Evolutionary conservation across 306 rosid genomes (phyloP).

Genomic region (Astragalus glycyphyllos): DNA sequence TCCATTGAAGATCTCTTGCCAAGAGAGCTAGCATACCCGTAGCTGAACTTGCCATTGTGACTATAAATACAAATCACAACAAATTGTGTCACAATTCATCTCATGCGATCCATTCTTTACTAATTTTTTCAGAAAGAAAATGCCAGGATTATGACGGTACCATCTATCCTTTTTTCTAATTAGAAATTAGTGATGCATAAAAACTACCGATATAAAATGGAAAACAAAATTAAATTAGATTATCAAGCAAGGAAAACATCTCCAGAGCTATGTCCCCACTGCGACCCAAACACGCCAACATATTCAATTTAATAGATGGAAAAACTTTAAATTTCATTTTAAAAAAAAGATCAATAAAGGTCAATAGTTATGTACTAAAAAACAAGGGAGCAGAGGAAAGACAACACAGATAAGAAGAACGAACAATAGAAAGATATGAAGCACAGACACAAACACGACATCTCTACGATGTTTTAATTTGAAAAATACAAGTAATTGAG

Average conservation of each 20-base stretch:
- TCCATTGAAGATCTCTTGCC: conserved; percentile 98
- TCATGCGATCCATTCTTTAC: conserved; percentile 25
- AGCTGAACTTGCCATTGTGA: conserved; percentile 89
- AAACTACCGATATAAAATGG: conserved; percentile 4
- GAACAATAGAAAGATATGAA: background rate
- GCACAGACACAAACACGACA: too few species aligned
- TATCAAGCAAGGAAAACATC: background rate
- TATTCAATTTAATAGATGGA: conserved; percentile 12
- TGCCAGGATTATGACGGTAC: background rate
- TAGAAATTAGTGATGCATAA: background rate
- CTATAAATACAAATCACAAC: conserved; percentile 55
- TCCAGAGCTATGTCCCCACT: background rate
- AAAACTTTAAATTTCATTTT: background rate
- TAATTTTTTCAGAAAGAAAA: conserved; percentile 17
- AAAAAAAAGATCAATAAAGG: background rate
- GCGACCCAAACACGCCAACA: background rate
- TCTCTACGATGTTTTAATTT: too few species aligned
- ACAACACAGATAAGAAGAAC: conserved; percentile 1
- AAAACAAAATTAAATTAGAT: conserved; percentile 6
- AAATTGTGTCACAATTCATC: conserved; percentile 42
- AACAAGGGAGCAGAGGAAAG: conserved; percentile 2
- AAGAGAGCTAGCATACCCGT: conserved; percentile 94
- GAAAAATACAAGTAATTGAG: too few species aligned
- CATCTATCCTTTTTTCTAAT: background rate
- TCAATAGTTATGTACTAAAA: background rate